Conservation (phyloP, 1,139 yeast genomes). For the Suhomyces guaymorum region DNA sequence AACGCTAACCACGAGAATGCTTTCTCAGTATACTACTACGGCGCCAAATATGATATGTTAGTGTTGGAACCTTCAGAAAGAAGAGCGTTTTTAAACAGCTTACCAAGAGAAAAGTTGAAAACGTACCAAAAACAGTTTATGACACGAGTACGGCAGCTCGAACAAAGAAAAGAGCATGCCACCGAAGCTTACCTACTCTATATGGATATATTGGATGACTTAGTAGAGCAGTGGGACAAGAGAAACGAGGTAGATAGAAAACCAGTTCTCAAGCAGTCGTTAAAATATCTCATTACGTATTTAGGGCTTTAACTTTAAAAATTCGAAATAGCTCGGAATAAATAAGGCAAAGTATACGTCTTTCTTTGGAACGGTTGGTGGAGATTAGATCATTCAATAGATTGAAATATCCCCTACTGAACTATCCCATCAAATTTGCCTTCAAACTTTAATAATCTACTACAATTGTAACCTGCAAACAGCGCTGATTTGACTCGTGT, state of each 20-base stretch:
- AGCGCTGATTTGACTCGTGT: too few species aligned
- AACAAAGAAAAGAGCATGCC: not conserved
- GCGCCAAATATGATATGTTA: slow-evolving; percentile 1
- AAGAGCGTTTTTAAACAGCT: not conserved
- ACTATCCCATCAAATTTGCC: too few species aligned
- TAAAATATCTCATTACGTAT: too few species aligned
- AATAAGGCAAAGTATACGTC: too few species aligned
- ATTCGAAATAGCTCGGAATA: too few species aligned
- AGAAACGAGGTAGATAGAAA: not conserved
- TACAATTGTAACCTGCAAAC: too few species aligned
- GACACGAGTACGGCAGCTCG: slow-evolving; percentile 1
- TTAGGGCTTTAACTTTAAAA: too few species aligned
- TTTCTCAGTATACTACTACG: slow-evolving; percentile 1
- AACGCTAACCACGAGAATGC: slow-evolving; percentile 1
- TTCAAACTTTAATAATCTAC: too few species aligned
- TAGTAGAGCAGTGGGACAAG: slow-evolving; percentile 3
- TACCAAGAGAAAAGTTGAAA: slow-evolving; percentile 1
- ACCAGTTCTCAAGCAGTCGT: not conserved
- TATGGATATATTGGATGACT: slow-evolving; percentile 1
- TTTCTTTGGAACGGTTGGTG: too few species aligned
- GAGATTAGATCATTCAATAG: too few species aligned
- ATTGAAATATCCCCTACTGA: too few species aligned
- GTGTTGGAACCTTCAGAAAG: not conserved
- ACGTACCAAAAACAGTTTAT: slow-evolving; percentile 2
- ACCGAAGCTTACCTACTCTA: not conserved